Evolutionary conservation across 805 yeast species (phyloP).

Genomic region (Starmera caribaea): DNA sequence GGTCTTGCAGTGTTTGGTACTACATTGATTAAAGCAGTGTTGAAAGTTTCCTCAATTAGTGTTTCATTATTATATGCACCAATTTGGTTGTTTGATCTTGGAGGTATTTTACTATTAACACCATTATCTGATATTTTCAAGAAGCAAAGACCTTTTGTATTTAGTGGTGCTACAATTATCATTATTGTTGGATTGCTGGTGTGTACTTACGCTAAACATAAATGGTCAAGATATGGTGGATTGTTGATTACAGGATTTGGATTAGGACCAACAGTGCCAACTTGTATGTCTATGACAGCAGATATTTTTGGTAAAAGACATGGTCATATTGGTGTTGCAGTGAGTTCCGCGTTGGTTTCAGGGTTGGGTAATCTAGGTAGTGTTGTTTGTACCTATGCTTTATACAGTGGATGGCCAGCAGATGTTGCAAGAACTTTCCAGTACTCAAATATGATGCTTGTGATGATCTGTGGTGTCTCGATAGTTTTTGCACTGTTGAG

Average conservation of each 20-base stretch:
- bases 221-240: constrained; percentile 78
- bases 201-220: constrained; percentile 61
- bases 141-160: constrained; percentile 49
- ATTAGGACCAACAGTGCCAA: constrained; percentile 86
- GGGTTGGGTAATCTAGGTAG: constrained; percentile 86
- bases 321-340: constrained; percentile 82
- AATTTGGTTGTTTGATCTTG: constrained; percentile 80
- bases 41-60: constrained; percentile 53
- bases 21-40: constrained; percentile 53
- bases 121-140: constrained; percentile 71
- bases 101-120: constrained; percentile 63
- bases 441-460: constrained; percentile 78
- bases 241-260: constrained; percentile 78
- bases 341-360: constrained; percentile 71
- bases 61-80: constrained; percentile 79
- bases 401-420: constrained; percentile 81
- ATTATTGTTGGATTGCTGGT: constrained; percentile 71
- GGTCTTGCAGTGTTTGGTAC: constrained; percentile 84
- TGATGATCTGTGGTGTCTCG: constrained; percentile 65
- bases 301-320: constrained; percentile 62
- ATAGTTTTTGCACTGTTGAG: constrained; percentile 35
- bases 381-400: constrained; percentile 77
- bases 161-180: constrained; percentile 50
- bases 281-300: constrained; percentile 74
- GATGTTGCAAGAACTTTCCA: constrained; percentile 53